Percentiles rank a stretch among this genome's conserved stretches.
Conservation (phyloP, 805 yeast genomes). For the Hemisphaericaspora nanyangensis region DNA sequence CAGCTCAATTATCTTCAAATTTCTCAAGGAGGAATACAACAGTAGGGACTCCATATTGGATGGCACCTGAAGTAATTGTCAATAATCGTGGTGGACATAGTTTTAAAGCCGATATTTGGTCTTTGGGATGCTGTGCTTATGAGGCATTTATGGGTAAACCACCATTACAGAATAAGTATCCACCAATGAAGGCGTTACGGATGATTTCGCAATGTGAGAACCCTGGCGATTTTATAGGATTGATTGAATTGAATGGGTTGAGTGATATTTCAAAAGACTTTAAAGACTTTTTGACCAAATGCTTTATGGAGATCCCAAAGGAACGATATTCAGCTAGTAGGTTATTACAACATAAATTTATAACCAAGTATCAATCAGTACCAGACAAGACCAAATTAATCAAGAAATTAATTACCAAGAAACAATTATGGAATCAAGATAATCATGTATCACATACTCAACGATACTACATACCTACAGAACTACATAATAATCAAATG, state of each 20-base stretch:
- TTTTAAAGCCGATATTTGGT: conserved; percentile 72
- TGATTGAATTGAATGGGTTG: conserved; percentile 22
- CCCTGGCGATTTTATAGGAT: conserved; percentile 25
- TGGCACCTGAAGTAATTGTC: conserved; percentile 59
- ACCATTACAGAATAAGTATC: conserved; percentile 45
- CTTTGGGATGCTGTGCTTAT: conserved; percentile 72
- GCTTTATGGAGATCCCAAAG: conserved; percentile 32
- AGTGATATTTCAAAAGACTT: conserved; percentile 19
- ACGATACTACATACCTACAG: conserved; percentile 36
- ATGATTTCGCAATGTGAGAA: conserved; percentile 29
- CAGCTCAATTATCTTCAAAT: conserved; percentile 39
- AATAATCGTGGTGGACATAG: conserved; percentile 56
- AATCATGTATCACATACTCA: conserved; percentile 15
- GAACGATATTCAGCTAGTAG: conserved; percentile 28
- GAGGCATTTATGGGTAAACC: conserved; percentile 73
- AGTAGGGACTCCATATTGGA: conserved; percentile 61
- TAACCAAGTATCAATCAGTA: conserved; percentile 15
- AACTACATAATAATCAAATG: conserved; percentile 26
- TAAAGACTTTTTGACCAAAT: conserved; percentile 29
- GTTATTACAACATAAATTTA: conserved; percentile 32
- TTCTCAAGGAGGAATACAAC: conserved; percentile 43
- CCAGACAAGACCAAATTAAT: conserved; percentile 15
- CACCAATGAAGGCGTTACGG: conserved; percentile 45
- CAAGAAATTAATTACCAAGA: conserved; percentile 30
- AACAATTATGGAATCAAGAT: conserved; percentile 37